phyloP scores from a whole-genome alignment of 306 rosid species.

The Vigna mungo region DNA sequence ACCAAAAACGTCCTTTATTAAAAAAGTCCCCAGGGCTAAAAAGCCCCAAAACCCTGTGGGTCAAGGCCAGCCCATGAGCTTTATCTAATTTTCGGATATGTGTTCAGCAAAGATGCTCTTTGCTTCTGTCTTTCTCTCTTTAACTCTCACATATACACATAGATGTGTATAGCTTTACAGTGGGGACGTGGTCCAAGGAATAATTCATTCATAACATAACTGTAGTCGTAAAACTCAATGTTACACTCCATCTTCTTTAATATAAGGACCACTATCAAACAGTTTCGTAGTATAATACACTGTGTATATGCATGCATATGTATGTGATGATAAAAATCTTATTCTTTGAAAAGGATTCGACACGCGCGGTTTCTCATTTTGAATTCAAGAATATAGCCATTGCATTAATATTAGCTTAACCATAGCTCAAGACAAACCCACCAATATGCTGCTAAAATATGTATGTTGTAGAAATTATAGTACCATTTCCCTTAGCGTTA shows the following conservation, averaged over 20 bases:
- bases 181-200: conserved; percentile 59
- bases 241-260: conserved; percentile 21
- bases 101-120: conserved; percentile 39
- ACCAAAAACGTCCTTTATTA: too few relatives aligned
- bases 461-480: not conserved
- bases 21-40: too few relatives aligned
- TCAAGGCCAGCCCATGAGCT: too few relatives aligned
- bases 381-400: not conserved
- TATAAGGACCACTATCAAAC: conserved; percentile 43
- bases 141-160: conserved; percentile 19
- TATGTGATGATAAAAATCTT: not conserved
- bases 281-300: not conserved
- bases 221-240: conserved; percentile 29
- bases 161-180: conserved; percentile 28
- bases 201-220: conserved; percentile 47
- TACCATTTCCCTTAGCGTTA: not conserved
- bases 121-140: conserved; percentile 41
- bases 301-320: not conserved
- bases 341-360: not conserved
- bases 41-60: too few relatives aligned
- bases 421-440: conserved; percentile 1
- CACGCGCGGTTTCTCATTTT: conserved; percentile 7
- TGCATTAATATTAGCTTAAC: too few relatives aligned
- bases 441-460: not conserved
- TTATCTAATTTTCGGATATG: conserved; percentile 41